Percentiles rank a stretch among this genome's conserved stretches.
phyloP scores from a whole-genome alignment of 352 stramenopile genomes.

The Phytopythium helicoides region DNA sequence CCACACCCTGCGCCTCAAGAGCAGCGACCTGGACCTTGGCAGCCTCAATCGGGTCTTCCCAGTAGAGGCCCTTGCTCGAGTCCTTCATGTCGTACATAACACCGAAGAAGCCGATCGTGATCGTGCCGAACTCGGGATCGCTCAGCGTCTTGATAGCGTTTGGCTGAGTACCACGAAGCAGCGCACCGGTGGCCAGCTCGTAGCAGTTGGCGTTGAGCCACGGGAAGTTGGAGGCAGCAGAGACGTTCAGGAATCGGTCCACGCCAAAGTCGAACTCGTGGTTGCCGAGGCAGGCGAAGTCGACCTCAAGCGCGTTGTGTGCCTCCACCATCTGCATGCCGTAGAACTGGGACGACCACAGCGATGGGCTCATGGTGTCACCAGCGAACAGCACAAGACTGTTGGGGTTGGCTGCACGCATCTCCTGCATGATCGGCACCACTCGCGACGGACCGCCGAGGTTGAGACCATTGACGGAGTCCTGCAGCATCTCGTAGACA shows the following conservation, averaged over 20 bases:
- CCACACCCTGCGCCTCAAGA: conserved; percentile 41
- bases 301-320: conserved; percentile 68
- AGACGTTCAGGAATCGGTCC: conserved; percentile 71
- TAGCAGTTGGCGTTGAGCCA: conserved; percentile 80
- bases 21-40: conserved; percentile 46
- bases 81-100: conserved; percentile 83
- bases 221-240: conserved; percentile 47
- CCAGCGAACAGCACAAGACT: conserved; percentile 73
- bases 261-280: conserved; percentile 82
- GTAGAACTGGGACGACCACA: conserved; percentile 79
- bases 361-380: conserved; percentile 75
- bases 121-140: conserved; percentile 31
- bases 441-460: conserved; percentile 69
- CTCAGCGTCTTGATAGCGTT: conserved; percentile 53
- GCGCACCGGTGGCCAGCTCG: conserved; percentile 33
- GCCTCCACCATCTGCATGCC: conserved; percentile 78
- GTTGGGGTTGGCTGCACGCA: conserved; percentile 60
- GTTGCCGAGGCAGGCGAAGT: conserved; percentile 72
- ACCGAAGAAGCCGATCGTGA: conserved; percentile 68
- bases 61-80: conserved; percentile 62
- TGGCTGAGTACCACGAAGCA: conserved; percentile 54
- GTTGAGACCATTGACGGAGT: conserved; percentile 58
- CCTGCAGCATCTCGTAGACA: conserved; percentile 77
- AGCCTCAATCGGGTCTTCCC: conserved; percentile 58
- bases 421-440: conserved; percentile 53